Percentiles rank a stretch among this genome's conserved stretches.
Evolutionary conservation across 345 rosid genomes (phyloP).

Genomic region (Populus tremula): DNA sequence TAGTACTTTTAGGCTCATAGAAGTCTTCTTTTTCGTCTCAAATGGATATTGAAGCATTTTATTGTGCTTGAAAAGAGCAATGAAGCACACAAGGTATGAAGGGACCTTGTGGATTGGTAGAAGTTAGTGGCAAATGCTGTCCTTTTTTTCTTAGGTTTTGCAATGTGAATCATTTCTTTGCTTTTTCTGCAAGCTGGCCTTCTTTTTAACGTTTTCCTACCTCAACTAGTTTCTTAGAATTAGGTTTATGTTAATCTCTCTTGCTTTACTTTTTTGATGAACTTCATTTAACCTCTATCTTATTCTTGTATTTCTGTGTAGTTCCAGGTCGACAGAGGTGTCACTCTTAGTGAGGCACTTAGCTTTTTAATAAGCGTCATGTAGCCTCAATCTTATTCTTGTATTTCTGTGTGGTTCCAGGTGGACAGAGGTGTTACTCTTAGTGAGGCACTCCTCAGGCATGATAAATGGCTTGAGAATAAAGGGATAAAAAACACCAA

Average conservation of each 20-base stretch:
- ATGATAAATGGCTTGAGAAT: constrained; percentile 50
- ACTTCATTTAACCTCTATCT: neutral
- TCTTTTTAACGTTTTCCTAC: neutral
- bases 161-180: neutral
- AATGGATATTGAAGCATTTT: neutral
- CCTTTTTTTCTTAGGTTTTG: neutral
- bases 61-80: neutral
- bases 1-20: too few species aligned
- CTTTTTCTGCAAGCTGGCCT: neutral
- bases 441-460: constrained; percentile 47
- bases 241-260: neutral
- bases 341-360: constrained; percentile 44
- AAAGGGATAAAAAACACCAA: constrained; percentile 42
- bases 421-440: constrained; percentile 46
- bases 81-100: neutral
- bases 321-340: constrained; percentile 45
- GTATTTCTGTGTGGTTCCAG: constrained; percentile 20
- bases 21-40: neutral
- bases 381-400: constrained; percentile 1
- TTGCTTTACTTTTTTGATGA: neutral
- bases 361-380: neutral
- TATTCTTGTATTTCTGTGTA: constrained; percentile 5
- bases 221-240: constrained; percentile 1
- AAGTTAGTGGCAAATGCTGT: neutral
- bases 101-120: neutral